phyloP scores from a whole-genome alignment of 768 basidiomycete genomes.

The Amanita inopinata region DNA sequence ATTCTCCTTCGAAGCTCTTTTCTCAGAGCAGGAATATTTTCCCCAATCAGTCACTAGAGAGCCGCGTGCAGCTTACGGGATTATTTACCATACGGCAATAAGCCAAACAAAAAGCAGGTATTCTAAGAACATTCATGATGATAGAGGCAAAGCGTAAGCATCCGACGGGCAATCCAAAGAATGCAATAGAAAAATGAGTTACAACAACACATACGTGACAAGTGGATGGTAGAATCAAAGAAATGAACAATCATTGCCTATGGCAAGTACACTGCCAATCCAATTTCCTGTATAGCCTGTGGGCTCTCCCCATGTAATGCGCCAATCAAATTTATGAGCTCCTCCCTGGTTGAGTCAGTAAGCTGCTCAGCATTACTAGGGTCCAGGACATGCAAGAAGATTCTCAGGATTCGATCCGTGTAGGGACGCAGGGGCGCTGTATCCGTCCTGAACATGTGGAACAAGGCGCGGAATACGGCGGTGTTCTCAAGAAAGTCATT shows the following conservation, averaged over 20 bases:
- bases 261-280: conserved; percentile 47
- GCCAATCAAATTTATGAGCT: conserved; percentile 65
- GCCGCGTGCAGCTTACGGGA: not conserved
- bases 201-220: conserved; percentile 11
- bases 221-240: conserved; percentile 10
- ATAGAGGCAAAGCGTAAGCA: not conserved
- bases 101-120: not conserved
- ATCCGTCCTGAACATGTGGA: conserved; percentile 77
- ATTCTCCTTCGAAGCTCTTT: not conserved
- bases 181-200: conserved; percentile 9
- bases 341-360: conserved; percentile 65
- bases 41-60: not conserved
- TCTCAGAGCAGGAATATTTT: not conserved
- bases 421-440: conserved; percentile 60
- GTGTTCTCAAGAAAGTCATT: conserved; percentile 87
- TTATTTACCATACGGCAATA: not conserved
- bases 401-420: conserved; percentile 68
- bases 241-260: conserved; percentile 18
- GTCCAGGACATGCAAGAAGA: conserved; percentile 79
- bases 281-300: conserved; percentile 72
- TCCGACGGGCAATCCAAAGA: conserved; percentile 2
- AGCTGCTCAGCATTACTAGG: conserved; percentile 68
- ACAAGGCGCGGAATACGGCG: conserved; percentile 81
- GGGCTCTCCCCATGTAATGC: conserved; percentile 70
- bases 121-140: conserved; percentile 3